phyloP scores from a whole-genome alignment of 768 basidiomycete species.

The Panaeolus cyanescens region DNA sequence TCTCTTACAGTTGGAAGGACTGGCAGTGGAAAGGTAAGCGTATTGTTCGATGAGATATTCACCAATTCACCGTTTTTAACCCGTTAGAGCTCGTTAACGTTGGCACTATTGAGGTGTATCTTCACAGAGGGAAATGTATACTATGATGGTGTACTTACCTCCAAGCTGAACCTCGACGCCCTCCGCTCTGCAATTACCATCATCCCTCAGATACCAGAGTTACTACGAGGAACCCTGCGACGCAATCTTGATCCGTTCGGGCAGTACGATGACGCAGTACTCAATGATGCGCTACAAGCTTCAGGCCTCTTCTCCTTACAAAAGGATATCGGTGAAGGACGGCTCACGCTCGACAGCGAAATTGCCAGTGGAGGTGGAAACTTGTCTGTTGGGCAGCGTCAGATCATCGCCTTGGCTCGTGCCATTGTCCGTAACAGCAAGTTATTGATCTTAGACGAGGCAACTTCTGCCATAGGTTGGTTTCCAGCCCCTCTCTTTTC shows the following conservation, averaged over 20 bases:
- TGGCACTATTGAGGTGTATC: slow-evolving; percentile 61
- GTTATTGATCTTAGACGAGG: slow-evolving; percentile 65
- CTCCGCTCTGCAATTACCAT: slow-evolving; percentile 63
- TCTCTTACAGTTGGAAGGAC: slow-evolving; percentile 39
- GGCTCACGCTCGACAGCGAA: slow-evolving; percentile 47
- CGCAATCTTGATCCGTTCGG: slow-evolving; percentile 70
- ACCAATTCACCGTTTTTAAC: not conserved
- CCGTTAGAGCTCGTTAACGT: slow-evolving; percentile 52
- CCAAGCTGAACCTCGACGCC: slow-evolving; percentile 54
- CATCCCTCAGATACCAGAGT: slow-evolving; percentile 43
- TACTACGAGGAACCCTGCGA: slow-evolving; percentile 45
- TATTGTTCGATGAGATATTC: slow-evolving; percentile 14
- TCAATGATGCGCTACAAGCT: slow-evolving; percentile 42
- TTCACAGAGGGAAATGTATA: slow-evolving; percentile 56
- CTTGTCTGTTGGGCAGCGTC: slow-evolving; percentile 77
- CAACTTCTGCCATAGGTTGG: slow-evolving; percentile 52
- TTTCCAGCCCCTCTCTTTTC: slow-evolving; percentile 8
- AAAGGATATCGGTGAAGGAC: slow-evolving; percentile 46
- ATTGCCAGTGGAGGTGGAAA: slow-evolving; percentile 64
- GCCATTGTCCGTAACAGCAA: slow-evolving; percentile 61
- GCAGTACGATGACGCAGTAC: slow-evolving; percentile 52
- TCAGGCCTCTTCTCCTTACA: slow-evolving; percentile 43
- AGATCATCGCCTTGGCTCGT: slow-evolving; percentile 67
- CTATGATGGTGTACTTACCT: slow-evolving; percentile 55
- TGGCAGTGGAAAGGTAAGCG: slow-evolving; percentile 44